Base-by-base conservation (phyloP, 768 basidiomycete genomes). In the Termitomyces eurrhizus region DNA sequence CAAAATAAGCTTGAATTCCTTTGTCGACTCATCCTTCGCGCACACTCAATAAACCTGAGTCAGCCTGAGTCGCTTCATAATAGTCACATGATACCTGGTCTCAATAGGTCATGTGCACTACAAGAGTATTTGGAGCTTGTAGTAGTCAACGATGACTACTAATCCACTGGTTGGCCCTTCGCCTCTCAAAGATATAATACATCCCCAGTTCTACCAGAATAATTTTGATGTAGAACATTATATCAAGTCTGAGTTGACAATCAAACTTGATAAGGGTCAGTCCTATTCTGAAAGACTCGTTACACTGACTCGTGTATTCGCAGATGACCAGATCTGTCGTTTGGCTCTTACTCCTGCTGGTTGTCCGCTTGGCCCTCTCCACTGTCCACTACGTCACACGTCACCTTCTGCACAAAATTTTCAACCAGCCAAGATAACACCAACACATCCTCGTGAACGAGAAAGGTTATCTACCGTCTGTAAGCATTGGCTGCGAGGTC, bases 401-500 rank as follows among this genome's bases (percentile, higher is more conserved):
- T 78, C 83, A 0, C 95, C 97, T 2, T 94, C 95, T 24, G 74
- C 84, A 2, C 83, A 85, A 61, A 98, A 99, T 72, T 98, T 98
- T 66, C 89, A 92, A 69, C 91, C 93, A 0, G 88, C 92, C 9
- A 89, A 90, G 59, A 87, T 90, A 57, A 75, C 88, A 2, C 93
- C 95, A 1, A 85, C 83, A 1, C 92, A 95, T 68, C 92, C 90
- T 16, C 84, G 90, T 49, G 90, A 93, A 68, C 77, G 91, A 64
- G 92, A 93, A 66, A 83, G 91, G 46, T 79, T 93, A 46, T 85
- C 90, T 24, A 97, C 96, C 2, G 95, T 99, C 18, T 99, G 97
- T 78, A 98, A 98, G 75, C 97, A 98, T 76, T 98, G 96, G 91
- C 84, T 99, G 46, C 86, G 97, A 59, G 97, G 97, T 14, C 81